Evolutionary conservation across 2,329 filamentous ascomycete species (phyloP).

Genomic region (Stachybotrys chartarum): DNA sequence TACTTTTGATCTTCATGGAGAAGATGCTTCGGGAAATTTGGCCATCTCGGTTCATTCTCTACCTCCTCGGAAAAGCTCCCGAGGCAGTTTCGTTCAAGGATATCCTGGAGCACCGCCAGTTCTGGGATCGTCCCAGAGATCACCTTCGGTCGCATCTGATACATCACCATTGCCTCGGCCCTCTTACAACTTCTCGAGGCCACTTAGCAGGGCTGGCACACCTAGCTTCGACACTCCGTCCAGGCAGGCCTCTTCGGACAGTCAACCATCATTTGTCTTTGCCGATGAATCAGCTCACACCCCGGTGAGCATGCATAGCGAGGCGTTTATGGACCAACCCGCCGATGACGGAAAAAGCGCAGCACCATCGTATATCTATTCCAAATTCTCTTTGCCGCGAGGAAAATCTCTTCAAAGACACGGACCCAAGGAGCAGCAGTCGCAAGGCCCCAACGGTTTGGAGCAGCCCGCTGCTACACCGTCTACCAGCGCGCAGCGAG

Average conservation of each 20-base stretch:
- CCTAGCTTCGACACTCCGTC: slow-evolving; percentile 50
- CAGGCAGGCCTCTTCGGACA: slow-evolving; percentile 59
- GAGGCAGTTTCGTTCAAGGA: slow-evolving; percentile 50
- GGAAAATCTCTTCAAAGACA: slow-evolving; percentile 71
- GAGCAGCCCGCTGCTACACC: slow-evolving; percentile 45
- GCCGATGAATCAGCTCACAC: slow-evolving; percentile 61
- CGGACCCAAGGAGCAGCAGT: slow-evolving; percentile 50
- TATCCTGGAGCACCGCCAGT: slow-evolving; percentile 47
- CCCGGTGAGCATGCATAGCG: slow-evolving; percentile 65
- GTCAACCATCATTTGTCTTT: slow-evolving; percentile 56
- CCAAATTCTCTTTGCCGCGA: slow-evolving; percentile 75
- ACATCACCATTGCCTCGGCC: slow-evolving; percentile 66
- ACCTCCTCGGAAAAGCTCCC: slow-evolving; percentile 69
- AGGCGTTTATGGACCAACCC: slow-evolving; percentile 52
- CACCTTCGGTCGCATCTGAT: slow-evolving; percentile 80
- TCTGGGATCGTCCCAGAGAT: slow-evolving; percentile 58
- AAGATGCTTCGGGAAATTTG: slow-evolving; percentile 54
- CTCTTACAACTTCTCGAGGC: slow-evolving; percentile 90
- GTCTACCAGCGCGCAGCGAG: slow-evolving; percentile 34
- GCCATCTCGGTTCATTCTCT: slow-evolving; percentile 53
- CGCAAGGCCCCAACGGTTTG: slow-evolving; percentile 52
- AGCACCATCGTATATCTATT: slow-evolving; percentile 75
- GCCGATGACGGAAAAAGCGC: slow-evolving; percentile 39
- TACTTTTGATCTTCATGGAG: slow-evolving; percentile 60
- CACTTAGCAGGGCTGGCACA: slow-evolving; percentile 67